These are phyloP conservation scores for Triticum monococcum DNA, from an alignment of 176 grass and related monocot genomes.

Conservation along the genomic window DNA sequence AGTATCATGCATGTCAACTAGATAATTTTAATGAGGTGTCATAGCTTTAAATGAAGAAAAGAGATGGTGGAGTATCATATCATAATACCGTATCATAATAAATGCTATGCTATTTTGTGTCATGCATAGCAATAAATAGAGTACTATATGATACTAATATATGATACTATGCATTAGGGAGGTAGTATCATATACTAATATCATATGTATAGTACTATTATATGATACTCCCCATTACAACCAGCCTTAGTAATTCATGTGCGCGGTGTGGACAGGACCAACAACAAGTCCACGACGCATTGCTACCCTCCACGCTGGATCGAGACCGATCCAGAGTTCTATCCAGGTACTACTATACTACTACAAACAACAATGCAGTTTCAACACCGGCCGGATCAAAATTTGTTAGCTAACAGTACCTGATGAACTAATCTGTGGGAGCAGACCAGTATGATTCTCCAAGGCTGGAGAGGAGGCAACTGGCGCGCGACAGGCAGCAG, in stretches of 20 bases:
- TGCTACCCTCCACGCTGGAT: constrained; percentile 34
- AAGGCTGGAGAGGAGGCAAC: constrained; percentile 35
- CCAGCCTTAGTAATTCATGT: not conserved
- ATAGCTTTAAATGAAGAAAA: no score
- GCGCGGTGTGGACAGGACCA: constrained; percentile 29
- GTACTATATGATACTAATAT: no score
- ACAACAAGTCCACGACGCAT: constrained; percentile 6
- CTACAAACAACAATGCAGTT: not conserved
- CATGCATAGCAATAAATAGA: no score
- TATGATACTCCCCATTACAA: no score
- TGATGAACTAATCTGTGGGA: not conserved
- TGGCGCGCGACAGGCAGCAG: constrained; percentile 21
- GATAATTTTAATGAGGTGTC: no score
- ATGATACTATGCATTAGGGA: no score
- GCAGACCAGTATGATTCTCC: constrained; percentile 36
- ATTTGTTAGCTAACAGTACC: not conserved
- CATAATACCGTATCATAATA: no score
- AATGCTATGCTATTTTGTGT: no score
- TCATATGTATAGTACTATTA: no score
- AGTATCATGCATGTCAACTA: no score
- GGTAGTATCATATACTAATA: no score
- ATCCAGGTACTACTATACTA: constrained; percentile 22
- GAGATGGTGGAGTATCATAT: no score
- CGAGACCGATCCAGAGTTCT: constrained; percentile 34
- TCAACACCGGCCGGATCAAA: not conserved